A percentile compares a stretch with the other conserved stretches of the same genome.
These are phyloP conservation scores for Talaromyces trachyspermus DNA, from an alignment of 495 filamentous ascomycete genomes.

Conservation along the genomic window DNA sequence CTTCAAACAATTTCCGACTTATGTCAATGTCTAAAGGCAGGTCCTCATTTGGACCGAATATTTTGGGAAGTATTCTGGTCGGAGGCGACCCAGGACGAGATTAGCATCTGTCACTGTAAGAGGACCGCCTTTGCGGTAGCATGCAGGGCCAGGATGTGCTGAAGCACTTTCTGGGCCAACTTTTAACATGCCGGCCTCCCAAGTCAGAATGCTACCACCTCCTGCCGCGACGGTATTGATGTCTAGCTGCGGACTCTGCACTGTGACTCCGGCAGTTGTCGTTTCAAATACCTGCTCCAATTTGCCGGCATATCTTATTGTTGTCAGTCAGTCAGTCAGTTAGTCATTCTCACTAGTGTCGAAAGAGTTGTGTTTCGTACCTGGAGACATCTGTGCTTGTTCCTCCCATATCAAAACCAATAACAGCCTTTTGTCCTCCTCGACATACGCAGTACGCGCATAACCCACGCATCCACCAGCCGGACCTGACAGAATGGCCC, in stretches of 20 bases:
- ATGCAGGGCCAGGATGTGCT: constrained; percentile 88
- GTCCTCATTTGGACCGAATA: constrained; percentile 88
- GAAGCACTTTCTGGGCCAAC: constrained; percentile 91
- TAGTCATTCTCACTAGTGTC: too few species aligned
- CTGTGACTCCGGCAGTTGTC: constrained; percentile 90
- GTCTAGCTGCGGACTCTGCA: constrained; percentile 91
- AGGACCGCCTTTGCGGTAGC: constrained; percentile 90
- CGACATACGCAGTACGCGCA: constrained; percentile 85
- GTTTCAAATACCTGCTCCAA: constrained; percentile 98
- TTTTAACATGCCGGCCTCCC: constrained; percentile 86
- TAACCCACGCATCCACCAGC: constrained; percentile 81
- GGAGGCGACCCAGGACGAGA: constrained; percentile 76
- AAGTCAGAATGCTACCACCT: constrained; percentile 86
- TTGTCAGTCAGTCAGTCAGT: too few species aligned
- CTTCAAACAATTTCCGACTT: constrained; percentile 66
- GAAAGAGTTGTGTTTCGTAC: too few species aligned
- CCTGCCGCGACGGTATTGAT: constrained; percentile 98
- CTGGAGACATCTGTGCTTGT: constrained; percentile 93
- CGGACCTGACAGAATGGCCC: constrained; percentile 53
- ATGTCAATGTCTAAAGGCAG: constrained; percentile 75
- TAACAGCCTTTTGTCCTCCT: constrained; percentile 81
- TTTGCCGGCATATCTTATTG: too few species aligned
- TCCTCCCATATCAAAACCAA: constrained; percentile 93
- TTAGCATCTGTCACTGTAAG: constrained; percentile 94
- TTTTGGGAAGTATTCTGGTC: constrained; percentile 95